Evolutionary conservation across 352 stramenopile species (phyloP).

Genomic region (Phytophthora kernoviae): DNA sequence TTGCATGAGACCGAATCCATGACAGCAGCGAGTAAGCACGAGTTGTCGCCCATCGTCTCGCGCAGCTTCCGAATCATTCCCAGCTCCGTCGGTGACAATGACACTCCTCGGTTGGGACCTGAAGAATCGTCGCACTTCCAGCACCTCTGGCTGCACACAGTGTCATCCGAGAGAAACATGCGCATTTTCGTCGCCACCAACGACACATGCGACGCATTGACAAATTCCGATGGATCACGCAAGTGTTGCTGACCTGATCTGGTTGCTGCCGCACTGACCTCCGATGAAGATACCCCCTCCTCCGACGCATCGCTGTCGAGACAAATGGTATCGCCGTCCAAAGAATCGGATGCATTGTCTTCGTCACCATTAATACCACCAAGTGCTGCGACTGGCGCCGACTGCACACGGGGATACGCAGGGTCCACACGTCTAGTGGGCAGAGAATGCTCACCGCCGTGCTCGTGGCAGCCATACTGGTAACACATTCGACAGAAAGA

Average conservation of each 20-base stretch:
- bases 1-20: slow-evolving; percentile 47
- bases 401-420: slow-evolving; percentile 45
- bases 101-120: neutral
- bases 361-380: slow-evolving; percentile 5
- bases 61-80: slow-evolving; percentile 61
- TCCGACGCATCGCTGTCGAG: slow-evolving; percentile 1
- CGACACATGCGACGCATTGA: slow-evolving; percentile 51
- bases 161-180: slow-evolving; percentile 31
- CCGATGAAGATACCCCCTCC: neutral
- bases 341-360: neutral
- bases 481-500: slow-evolving; percentile 93
- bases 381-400: slow-evolving; percentile 17
- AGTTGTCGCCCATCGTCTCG: slow-evolving; percentile 62
- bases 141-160: slow-evolving; percentile 40
- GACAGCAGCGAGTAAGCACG: slow-evolving; percentile 65
- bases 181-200: slow-evolving; percentile 52
- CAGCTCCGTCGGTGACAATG: slow-evolving; percentile 35
- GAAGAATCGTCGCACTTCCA: slow-evolving; percentile 30
- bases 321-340: slow-evolving; percentile 19
- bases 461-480: slow-evolving; percentile 90
- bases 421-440: slow-evolving; percentile 56
- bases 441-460: slow-evolving; percentile 82
- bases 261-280: neutral
- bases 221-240: slow-evolving; percentile 51
- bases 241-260: slow-evolving; percentile 2